Base-by-base conservation (phyloP, 257 asterid species). In the Capsicum pubescens region DNA sequence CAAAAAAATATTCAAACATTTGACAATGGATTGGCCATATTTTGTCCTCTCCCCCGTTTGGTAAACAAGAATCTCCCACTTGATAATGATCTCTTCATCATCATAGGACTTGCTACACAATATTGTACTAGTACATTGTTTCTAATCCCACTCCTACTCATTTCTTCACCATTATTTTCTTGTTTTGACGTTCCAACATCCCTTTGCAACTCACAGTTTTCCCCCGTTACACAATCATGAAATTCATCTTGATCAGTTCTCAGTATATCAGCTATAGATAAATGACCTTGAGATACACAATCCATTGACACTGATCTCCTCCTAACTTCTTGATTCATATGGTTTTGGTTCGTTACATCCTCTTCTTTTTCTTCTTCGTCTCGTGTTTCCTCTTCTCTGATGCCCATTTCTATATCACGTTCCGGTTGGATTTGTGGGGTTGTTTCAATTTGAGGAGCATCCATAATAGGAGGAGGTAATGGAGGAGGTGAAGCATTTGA, bases 41-140 rank as follows among this genome's bases (percentile, higher is more conserved):
- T 61, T 81, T 63, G 84, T 61, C 21, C 58, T 61, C 84, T 81
- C 19, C 58, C 72, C 26, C 56, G 57, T 81, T 81, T 81, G 58
- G 60, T 54, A 52, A 81, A 61, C 44, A 61, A 81, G 58, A 81
- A 61, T 81, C 84, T 81, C 58, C 84, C 84, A 61, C 84, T 81
- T 8, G 84, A 81, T 32, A 81, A 61, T 81, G 84, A 81, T 81
- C 84, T 44, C 56, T 81, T 59, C 61, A 81, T 46, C 76, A 81
- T 39, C 58, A 39, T 66, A 19, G 84, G 84, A 59, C 64, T 78
- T 16, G 64, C 14, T 8, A 78, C 82, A 78, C 84, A 61, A 32
- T 32, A 69, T 69, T 69, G 59, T 66, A 48, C 59, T 48, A 81
- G 26, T 42, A 52, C 71, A 81, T 50, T 81, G n/a, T 46, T 63